Conservation (phyloP, 495 filamentous ascomycete species). For the Hypoxylon rickii region DNA sequence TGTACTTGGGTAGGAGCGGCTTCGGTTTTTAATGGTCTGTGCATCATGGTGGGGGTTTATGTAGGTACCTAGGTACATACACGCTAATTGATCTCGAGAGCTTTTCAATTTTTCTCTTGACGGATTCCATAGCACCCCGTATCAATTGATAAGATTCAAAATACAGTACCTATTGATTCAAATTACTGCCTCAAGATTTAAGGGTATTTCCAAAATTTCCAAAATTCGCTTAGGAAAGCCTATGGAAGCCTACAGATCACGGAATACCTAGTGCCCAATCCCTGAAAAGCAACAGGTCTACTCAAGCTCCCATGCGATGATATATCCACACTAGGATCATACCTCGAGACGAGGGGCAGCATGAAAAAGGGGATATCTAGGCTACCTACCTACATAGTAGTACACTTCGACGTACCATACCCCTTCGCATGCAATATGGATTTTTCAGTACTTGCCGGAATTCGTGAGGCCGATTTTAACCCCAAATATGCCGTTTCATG, state of each 20-base stretch:
- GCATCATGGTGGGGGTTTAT: not conserved
- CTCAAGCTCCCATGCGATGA: conserved; percentile 1
- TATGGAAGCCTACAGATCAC: too few species aligned
- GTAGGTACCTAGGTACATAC: not conserved
- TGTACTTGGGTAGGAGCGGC: conserved; percentile 10
- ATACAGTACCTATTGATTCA: too few species aligned
- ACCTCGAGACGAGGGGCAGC: not conserved
- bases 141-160: too few species aligned
- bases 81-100: not conserved
- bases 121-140: not conserved
- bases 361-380: conserved; percentile 15
- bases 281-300: too few species aligned
- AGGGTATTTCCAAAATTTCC: too few species aligned
- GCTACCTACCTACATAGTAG: not conserved
- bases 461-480: conserved; percentile 35
- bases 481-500: conserved; percentile 41
- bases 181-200: too few species aligned
- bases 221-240: too few species aligned
- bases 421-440: conserved; percentile 11
- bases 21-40: too few species aligned
- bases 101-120: not conserved
- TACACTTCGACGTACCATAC: too few species aligned
- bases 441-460: conserved; percentile 17
- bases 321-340: conserved; percentile 6
- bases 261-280: too few species aligned